phyloP scores from a whole-genome alignment of 306 rosid species.

The Leucaena leucocephala region DNA sequence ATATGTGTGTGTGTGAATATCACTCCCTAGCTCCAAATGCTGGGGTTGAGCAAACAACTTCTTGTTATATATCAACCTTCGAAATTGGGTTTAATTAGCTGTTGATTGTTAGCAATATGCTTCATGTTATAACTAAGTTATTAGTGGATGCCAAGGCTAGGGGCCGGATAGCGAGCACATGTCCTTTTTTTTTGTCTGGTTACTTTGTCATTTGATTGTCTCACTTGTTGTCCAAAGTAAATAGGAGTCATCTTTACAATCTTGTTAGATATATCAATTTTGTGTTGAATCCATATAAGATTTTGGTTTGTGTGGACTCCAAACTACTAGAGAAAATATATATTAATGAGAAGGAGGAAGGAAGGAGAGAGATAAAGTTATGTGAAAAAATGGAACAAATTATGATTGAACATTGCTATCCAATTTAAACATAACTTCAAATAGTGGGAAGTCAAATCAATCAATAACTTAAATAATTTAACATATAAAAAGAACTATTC shows the following conservation, averaged over 20 bases:
- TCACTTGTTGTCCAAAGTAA: constrained; percentile 26
- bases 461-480: neutral
- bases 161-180: neutral
- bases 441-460: neutral
- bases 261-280: neutral
- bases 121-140: constrained; percentile 5
- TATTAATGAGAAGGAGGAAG: neutral
- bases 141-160: neutral
- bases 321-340: constrained; percentile 1
- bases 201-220: constrained; percentile 19
- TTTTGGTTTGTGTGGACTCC: neutral
- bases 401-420: neutral
- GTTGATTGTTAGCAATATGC: constrained; percentile 25
- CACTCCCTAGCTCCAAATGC: neutral
- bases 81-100: constrained; percentile 12
- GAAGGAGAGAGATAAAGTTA: neutral
- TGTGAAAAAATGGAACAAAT: neutral
- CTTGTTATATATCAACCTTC: neutral
- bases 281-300: too few species aligned
- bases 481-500: neutral
- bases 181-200: constrained; percentile 21
- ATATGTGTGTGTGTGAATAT: neutral
- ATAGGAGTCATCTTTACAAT: constrained; percentile 6
- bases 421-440: neutral
- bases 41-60: constrained; percentile 3